Base-by-base conservation (phyloP, 495 filamentous ascomycete genomes). In the Letharia columbiana region DNA sequence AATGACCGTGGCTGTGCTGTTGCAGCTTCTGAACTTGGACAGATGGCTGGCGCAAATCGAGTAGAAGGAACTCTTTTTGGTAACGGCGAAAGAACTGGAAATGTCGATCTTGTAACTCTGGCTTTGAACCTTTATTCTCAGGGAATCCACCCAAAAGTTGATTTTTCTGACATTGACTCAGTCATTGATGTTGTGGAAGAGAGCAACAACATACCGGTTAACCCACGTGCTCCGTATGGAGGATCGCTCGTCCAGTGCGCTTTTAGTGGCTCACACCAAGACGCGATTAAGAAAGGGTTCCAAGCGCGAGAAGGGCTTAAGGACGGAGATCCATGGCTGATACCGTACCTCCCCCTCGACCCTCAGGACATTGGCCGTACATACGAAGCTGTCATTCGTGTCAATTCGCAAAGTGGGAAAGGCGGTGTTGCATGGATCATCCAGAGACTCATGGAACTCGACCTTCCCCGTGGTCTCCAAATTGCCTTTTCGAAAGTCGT, bases 201-300 rank as follows among this genome's bases (percentile, higher is more conserved):
- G 71, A 89, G 87, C 79, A 97, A 90, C 79, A 96, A 97, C 81
- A 96, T 98, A 68, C 91, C 92, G 23, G 89, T 97, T 28, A 91
- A 96, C 69, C 86, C 89, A 58, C 85, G 93, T 57, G 88, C 89
- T 62, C 93, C 94, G 0, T 97, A 97, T 75, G 92, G 90, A 61
- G 94, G 91, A 47, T 87, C 89, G 72, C 81, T 96, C 66, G 93
- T 96, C 54, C 88, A 91, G 50, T 92, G 87, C 74, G 90, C 91
- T 23, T 96, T 96, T 79, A 90, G 87, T 71, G 91, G 92, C 56
- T 91, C 89, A 39, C 93, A 97, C 75, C 92, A 98, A 78, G 94
- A 98, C 71, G 94, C 94, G 47, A 97, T 98, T 78, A 96, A 96
- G 80, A 98, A 98, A 79, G 93, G 94, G 17, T 97, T 98, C 80